Conservation (phyloP, 2,329 filamentous ascomycete species). For the Aspergillus amoenus region DNA sequence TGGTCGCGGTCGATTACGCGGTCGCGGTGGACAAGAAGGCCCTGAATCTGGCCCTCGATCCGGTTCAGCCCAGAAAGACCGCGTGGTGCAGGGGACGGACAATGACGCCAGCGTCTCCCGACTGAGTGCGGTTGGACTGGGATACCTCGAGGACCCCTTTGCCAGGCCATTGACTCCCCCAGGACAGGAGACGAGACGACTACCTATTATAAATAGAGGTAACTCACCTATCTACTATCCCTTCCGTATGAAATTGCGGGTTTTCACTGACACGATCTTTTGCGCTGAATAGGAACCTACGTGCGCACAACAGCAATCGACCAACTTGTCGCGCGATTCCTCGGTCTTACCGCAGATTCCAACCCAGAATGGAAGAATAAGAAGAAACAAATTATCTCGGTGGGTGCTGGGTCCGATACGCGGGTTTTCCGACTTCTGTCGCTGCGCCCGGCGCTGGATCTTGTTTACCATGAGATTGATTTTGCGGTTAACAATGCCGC, state of each 20-base stretch:
- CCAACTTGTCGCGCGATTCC: conserved; percentile 69
- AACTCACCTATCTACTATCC: not conserved
- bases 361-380: conserved; percentile 2
- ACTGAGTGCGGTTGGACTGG: conserved; percentile 80
- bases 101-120: conserved; percentile 86
- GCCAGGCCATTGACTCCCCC: conserved; percentile 66
- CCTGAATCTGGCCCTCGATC: conserved; percentile 26
- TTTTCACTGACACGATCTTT: not conserved
- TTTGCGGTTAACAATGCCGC: conserved; percentile 71
- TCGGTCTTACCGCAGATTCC: conserved; percentile 42
- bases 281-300: conserved; percentile 70
- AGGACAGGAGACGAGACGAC: conserved; percentile 56
- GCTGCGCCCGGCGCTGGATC: conserved; percentile 39
- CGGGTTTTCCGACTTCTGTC: conserved; percentile 74
- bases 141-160: conserved; percentile 81
- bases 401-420: conserved; percentile 93
- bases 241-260: not conserved
- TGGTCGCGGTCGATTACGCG: conserved; percentile 50
- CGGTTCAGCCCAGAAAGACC: conserved; percentile 56
- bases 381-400: conserved; percentile 74
- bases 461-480: conserved; percentile 91
- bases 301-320: conserved; percentile 84
- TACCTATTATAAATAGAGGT: conserved; percentile 96
- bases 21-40: conserved; percentile 33
- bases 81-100: conserved; percentile 83